phyloP scores from a whole-genome alignment of 371 early-diverging fungal species.

The Rozella allomycis region DNA sequence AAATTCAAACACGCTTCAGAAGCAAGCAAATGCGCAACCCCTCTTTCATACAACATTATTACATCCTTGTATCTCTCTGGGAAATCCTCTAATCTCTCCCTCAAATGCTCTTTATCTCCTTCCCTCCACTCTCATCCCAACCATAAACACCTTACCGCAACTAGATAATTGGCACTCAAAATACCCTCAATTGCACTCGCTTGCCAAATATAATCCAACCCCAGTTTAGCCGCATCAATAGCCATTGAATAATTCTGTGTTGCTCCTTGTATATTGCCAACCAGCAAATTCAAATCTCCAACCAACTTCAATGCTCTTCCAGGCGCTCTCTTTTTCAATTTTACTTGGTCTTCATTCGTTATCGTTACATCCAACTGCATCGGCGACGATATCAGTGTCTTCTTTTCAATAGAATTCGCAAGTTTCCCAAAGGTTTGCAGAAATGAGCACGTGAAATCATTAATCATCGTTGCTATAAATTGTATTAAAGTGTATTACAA shows the following conservation, averaged over 20 bases:
- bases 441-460: slow-evolving; percentile 31
- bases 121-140: too few relatives aligned
- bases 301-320: slow-evolving; percentile 49
- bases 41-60: slow-evolving; percentile 14
- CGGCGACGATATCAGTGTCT: too few relatives aligned
- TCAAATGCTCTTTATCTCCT: too few relatives aligned
- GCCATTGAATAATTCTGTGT: slow-evolving; percentile 33
- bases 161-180: slow-evolving; percentile 33
- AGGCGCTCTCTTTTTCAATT: slow-evolving; percentile 43
- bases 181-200: slow-evolving; percentile 53
- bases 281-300: slow-evolving; percentile 50
- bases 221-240: slow-evolving; percentile 39
- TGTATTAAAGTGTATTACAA: too few relatives aligned
- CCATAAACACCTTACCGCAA: too few relatives aligned
- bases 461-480: slow-evolving; percentile 50
- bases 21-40: slow-evolving; percentile 2
- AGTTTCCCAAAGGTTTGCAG: slow-evolving; percentile 26
- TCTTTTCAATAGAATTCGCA: too few relatives aligned
- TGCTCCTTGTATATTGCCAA: slow-evolving; percentile 51
- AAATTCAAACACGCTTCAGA: slow-evolving; percentile 19
- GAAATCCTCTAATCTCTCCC: too few relatives aligned
- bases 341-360: too few relatives aligned
- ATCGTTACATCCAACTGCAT: too few relatives aligned
- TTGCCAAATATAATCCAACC: slow-evolving; percentile 49
- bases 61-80: slow-evolving; percentile 20